Conservation (phyloP, 148 eudicot genomes). For the Tetragonia tetragonoides region DNA sequence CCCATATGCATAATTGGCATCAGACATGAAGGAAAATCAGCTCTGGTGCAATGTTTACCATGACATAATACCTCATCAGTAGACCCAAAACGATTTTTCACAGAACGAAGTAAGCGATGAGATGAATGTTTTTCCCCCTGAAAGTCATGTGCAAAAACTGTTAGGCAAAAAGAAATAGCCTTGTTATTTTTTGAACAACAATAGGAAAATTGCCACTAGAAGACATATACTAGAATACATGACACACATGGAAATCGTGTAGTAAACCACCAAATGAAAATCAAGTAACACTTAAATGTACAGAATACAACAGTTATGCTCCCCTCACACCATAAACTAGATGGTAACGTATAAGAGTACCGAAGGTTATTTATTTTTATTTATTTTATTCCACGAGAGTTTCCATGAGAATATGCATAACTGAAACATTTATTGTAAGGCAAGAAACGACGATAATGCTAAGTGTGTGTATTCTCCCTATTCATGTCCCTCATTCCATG, state of each 20-base stretch:
- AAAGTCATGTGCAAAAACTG: background rate
- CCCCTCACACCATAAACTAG: background rate
- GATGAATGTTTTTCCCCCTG: slow-evolving; percentile 94
- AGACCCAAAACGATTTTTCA: slow-evolving; percentile 95
- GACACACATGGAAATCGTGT: background rate
- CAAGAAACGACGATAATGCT: background rate
- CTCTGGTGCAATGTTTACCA: background rate
- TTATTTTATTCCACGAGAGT: too few relatives aligned
- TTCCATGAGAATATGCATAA: too few relatives aligned
- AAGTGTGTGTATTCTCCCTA: background rate
- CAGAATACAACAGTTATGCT: background rate
- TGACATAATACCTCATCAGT: slow-evolving; percentile 77
- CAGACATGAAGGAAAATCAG: background rate
- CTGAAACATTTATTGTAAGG: background rate
- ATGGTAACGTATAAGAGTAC: background rate
- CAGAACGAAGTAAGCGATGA: slow-evolving; percentile 90
- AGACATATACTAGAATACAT: background rate
- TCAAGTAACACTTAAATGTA: background rate
- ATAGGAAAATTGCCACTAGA: background rate
- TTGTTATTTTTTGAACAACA: background rate
- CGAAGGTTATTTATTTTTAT: too few relatives aligned
- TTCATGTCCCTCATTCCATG: background rate
- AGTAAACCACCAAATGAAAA: background rate
- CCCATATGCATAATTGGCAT: background rate
- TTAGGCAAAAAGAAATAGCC: slow-evolving; percentile 4